Evolutionary conservation across 2,329 filamentous ascomycete species (phyloP).

Genomic region (Akanthomyces lecanii): DNA sequence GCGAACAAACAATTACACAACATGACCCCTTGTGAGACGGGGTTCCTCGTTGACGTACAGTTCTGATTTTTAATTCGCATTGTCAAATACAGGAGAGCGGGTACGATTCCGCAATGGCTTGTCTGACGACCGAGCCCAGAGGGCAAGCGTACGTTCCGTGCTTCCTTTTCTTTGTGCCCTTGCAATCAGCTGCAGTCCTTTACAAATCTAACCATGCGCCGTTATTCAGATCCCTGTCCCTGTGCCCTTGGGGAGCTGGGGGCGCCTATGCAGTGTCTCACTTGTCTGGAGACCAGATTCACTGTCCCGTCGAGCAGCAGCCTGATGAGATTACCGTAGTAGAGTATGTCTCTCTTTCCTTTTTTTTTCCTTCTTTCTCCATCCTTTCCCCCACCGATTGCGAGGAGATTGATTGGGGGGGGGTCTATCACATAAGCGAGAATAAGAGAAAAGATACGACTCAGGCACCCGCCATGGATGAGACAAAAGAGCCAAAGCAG

Average conservation of each 20-base stretch:
- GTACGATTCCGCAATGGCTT: conserved; percentile 45
- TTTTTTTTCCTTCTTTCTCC: not conserved
- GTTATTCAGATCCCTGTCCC: conserved; percentile 39
- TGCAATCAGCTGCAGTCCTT: not conserved
- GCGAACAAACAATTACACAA: not conserved
- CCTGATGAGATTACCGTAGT: conserved; percentile 44
- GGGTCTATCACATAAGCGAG: not conserved
- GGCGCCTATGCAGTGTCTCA: conserved; percentile 38
- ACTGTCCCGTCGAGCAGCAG: conserved; percentile 38
- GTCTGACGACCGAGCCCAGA: conserved; percentile 42
- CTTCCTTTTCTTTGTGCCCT: not conserved
- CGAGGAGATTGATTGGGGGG: not conserved
- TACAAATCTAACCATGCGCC: conserved; percentile 9
- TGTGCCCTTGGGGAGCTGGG: conserved; percentile 57
- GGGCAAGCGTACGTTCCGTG: conserved; percentile 41
- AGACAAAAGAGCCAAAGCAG: conserved; percentile 1
- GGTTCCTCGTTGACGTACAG: too few species aligned
- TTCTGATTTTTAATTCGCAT: not conserved
- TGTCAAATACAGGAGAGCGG: conserved; percentile 30
- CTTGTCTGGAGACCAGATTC: conserved; percentile 26
- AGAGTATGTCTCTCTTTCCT: conserved; percentile 43
- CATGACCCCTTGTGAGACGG: not conserved
- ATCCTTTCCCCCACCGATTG: not conserved
- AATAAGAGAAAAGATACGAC: not conserved
- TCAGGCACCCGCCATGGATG: not conserved